Percentiles rank a stretch among this genome's conserved stretches.
Evolutionary conservation across 2,329 filamentous ascomycete species (phyloP).

Genomic region (Curvularia sp.): DNA sequence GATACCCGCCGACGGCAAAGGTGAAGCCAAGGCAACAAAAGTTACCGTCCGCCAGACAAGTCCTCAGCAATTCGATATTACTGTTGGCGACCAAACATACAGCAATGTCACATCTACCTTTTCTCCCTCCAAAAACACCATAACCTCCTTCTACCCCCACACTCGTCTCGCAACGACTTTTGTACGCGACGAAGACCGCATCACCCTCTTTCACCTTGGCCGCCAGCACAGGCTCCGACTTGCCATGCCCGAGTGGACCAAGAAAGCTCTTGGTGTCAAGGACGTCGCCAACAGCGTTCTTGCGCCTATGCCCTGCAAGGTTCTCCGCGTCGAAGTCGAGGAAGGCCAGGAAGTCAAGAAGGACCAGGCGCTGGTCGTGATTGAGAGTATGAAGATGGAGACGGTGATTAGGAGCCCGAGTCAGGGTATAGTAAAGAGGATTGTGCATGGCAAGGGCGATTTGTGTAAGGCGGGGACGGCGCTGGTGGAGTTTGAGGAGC

Average conservation of each 20-base stretch:
- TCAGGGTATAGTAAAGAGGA: conserved; percentile 55
- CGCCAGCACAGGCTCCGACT: conserved; percentile 64
- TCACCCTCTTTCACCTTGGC: conserved; percentile 79
- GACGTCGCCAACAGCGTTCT: conserved; percentile 82
- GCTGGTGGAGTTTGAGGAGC: conserved; percentile 40
- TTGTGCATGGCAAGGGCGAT: conserved; percentile 58
- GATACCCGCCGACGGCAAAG: conserved; percentile 53
- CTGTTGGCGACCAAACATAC: conserved; percentile 50
- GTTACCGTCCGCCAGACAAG: conserved; percentile 62
- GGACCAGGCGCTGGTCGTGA: conserved; percentile 83
- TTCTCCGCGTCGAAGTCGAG: conserved; percentile 84
- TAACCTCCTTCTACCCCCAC: conserved; percentile 81
- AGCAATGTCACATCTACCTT: conserved; percentile 58
- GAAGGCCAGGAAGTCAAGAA: conserved; percentile 84
- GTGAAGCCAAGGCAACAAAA: conserved; percentile 49
- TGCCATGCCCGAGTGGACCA: conserved; percentile 76
- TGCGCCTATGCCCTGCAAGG: conserved; percentile 97
- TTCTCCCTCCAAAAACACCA: conserved; percentile 52
- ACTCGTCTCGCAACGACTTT: conserved; percentile 82
- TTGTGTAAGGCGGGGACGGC: conserved; percentile 57
- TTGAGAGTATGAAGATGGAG: conserved; percentile 63
- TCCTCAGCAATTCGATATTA: conserved; percentile 60
- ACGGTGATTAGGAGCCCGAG: conserved; percentile 60
- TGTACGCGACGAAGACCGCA: conserved; percentile 65
- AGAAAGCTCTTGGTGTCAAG: conserved; percentile 84